Base-by-base conservation (phyloP, 106 monocot genomes). In the Amphibolis antarctica region DNA sequence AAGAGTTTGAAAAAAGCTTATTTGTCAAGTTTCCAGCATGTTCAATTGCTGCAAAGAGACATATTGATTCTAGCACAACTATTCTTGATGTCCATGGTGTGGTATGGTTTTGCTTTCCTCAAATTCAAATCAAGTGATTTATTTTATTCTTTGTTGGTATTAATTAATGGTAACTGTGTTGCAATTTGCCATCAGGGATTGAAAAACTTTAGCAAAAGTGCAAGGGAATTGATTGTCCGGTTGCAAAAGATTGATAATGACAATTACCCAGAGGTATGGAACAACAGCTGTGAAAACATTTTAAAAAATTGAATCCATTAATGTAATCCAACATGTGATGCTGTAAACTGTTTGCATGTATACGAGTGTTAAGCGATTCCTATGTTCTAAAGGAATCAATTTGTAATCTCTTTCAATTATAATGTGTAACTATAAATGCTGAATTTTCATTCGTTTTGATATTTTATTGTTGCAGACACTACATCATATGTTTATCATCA, bases 11-110 rank as follows among this genome's bases (percentile, higher is more conserved):
- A 50, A 78, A 49, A 59, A 81, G 78, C 59, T 80, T 89, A 25
- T 46, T 62, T 45, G 72, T 82, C 6, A 89, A 70, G 60, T 89
- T 89, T 69, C 85, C 89, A 59, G 69, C 89, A 52, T 89, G 85
- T 56, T 85, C 89, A 23, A 82, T 89, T 73, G 82, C 82, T 67
- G 80, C 85, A n/a, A 89, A 82, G 73, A 82, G 46, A 56, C 85
- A 89, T 64, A 87, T 87, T 44, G 89, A 89, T 62, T 89, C 89
- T 19, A 80, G 64, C 18, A 89, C 85, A 55, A 82, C 89, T 61
- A 89, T 89, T 52, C 49, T 89, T 5, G 89, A 89, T 80, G 85
- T 89, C 24, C 85, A 89, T 47, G 89, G 85, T 42, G 85, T 89
- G 89, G 85, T 85, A 85, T 65, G 75, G 70, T 66, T 1, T 26